Evolutionary conservation across 805 yeast genomes (phyloP).

Genomic region (Tetrapisispora arboricola): DNA sequence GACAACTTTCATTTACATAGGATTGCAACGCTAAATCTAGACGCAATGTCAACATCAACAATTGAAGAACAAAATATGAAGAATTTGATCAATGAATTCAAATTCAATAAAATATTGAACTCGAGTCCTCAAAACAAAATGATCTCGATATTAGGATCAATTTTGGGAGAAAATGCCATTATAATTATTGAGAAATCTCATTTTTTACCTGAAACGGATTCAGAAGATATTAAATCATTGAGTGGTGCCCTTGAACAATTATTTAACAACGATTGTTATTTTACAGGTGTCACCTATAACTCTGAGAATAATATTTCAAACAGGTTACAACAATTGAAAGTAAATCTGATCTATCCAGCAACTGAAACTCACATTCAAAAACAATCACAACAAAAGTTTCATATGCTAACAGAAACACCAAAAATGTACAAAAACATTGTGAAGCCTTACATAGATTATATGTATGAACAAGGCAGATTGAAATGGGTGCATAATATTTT

Average conservation of each 20-base stretch:
- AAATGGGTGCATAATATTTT: constrained; percentile 89
- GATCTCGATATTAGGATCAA: constrained; percentile 59
- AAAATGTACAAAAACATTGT: constrained; percentile 53
- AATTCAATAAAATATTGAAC: constrained; percentile 37
- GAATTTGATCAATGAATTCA: constrained; percentile 33
- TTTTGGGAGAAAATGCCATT: constrained; percentile 53
- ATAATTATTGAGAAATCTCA: constrained; percentile 63
- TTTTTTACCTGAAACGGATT: constrained; percentile 27
- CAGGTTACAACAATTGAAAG: constrained; percentile 29
- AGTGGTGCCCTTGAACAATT: constrained; percentile 24
- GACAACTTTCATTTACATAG: too few relatives aligned
- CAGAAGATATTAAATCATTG: neutral
- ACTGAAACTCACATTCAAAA: constrained; percentile 75
- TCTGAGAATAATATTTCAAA: neutral
- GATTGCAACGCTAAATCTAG: too few relatives aligned
- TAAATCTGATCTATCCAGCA: constrained; percentile 82
- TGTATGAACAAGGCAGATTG: constrained; percentile 60
- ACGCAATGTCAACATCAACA: neutral
- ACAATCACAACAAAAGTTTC: constrained; percentile 49
- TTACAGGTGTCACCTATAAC: constrained; percentile 1
- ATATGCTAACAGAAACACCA: constrained; percentile 72
- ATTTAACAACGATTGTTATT: constrained; percentile 4
- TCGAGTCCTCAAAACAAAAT: constrained; percentile 59
- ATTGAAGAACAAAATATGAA: neutral
- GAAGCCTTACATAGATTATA: constrained; percentile 64